Base-by-base conservation (phyloP, 2,329 filamentous ascomycete genomes). In the Phyllosticta citrichinensis region DNA sequence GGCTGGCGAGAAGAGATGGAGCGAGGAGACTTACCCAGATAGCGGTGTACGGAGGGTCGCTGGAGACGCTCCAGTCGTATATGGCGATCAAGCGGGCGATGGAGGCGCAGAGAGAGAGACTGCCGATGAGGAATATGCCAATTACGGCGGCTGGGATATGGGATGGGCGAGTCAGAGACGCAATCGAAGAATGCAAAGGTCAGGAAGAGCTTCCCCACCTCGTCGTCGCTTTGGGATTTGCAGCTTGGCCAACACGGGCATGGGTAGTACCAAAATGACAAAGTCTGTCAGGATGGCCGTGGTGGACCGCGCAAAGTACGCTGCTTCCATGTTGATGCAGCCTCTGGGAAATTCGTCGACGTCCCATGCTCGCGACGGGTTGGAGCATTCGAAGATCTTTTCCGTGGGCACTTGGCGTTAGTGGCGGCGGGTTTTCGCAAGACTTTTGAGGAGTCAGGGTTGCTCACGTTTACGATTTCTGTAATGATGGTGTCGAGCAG, bases 231-330 rank as follows among this genome's bases (percentile, higher is more conserved):
- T 57, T 20, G 63, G 62, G 1, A 67, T 51, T n/a, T 68, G 63
- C 33, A 68, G 53, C 22, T 63, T 55, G 17, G 52, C 56, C n/a
- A 68, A 64, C 11, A 63, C 63, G n/a, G 64, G 63, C 14, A 67
- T 52, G 11, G 66, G 67, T 55, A 68, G 61, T 9, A 65, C 5
- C 19, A 67, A 51, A 33, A 68, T 68, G 2, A 64, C 51, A 8
- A 65, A 60, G 40, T 67, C 66, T 2, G 66, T 66, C 20, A 65
- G 22, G 52, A 68, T 68, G 19, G 65, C 66, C 24, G 67, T 62
- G 2, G 65, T 63, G 4, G 66, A 65, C 25, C 55, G 64, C 2
- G 66, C 62, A 24, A 67, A 66, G 19, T 67, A 68, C n/a, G 64
- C 63, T 22, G 58, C 62, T 3, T 62, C 52, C 1, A 67, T 56